These are phyloP conservation scores for Cordyceps pruinosa DNA, from an alignment of 2,329 filamentous ascomycete species.

Conservation along the genomic window DNA sequence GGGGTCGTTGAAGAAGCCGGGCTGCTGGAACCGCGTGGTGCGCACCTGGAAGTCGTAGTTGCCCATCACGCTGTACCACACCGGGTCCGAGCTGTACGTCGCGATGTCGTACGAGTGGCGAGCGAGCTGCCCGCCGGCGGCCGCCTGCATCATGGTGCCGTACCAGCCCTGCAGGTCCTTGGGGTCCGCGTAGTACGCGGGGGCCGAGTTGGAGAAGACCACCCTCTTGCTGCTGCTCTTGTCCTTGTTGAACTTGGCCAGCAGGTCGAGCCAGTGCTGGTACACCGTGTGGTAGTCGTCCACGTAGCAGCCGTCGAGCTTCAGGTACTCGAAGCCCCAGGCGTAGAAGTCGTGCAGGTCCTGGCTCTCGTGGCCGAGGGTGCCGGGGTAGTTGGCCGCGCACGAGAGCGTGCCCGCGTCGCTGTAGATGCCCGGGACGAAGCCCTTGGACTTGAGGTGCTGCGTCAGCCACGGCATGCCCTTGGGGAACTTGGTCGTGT, in stretches of 20 bases:
- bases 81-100: slow-evolving; percentile 29
- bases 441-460: slow-evolving; percentile 30
- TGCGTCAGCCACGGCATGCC: slow-evolving; percentile 35
- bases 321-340: slow-evolving; percentile 33
- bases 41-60: slow-evolving; percentile 37
- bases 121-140: slow-evolving; percentile 31
- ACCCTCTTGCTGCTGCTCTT: neutral
- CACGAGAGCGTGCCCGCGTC: slow-evolving; percentile 38
- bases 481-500: slow-evolving; percentile 33
- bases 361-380: slow-evolving; percentile 32
- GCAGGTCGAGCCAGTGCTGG: neutral
- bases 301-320: slow-evolving; percentile 35
- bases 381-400: slow-evolving; percentile 33
- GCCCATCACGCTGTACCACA: slow-evolving; percentile 38
- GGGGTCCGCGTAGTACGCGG: slow-evolving; percentile 31
- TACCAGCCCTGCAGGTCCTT: slow-evolving; percentile 34
- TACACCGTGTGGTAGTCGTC: neutral
- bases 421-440: slow-evolving; percentile 38
- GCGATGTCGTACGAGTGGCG: slow-evolving; percentile 35
- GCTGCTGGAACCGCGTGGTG: slow-evolving; percentile 29
- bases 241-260: neutral
- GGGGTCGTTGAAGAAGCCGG: slow-evolving; percentile 30
- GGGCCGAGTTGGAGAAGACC: slow-evolving; percentile 36
- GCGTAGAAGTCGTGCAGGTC: slow-evolving; percentile 33
- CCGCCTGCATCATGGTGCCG: slow-evolving; percentile 34